Conservation (phyloP, 2,329 filamentous ascomycete species). For the Sporothrix mexicana region DNA sequence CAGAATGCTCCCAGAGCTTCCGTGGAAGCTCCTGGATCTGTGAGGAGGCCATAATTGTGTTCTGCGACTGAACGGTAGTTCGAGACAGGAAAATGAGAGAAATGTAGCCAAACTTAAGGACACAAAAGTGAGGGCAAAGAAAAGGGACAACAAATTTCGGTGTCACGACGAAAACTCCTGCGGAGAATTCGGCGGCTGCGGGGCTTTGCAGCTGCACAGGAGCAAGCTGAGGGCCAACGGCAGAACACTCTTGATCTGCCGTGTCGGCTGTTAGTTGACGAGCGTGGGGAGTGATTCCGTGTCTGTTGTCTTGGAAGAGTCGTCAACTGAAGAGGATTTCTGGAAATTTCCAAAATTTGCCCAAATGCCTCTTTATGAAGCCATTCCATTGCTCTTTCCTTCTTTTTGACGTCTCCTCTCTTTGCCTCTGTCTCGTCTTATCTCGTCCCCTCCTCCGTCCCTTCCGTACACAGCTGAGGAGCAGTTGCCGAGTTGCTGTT, state of each 20-base stretch:
- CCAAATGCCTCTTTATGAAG: not conserved
- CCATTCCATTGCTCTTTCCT: not conserved
- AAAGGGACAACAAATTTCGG: not conserved
- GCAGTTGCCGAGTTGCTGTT: not conserved
- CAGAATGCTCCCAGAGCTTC: constrained; percentile 72
- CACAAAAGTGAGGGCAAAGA: not conserved
- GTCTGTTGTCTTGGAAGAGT: not conserved
- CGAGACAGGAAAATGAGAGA: not conserved
- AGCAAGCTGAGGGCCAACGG: not conserved
- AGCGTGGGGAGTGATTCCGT: constrained; percentile 3
- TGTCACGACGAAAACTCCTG: constrained; percentile 2
- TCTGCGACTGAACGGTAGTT: not conserved
- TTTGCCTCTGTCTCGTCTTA: not conserved
- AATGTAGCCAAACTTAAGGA: not conserved
- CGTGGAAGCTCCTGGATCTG: constrained; percentile 49
- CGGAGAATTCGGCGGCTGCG: not conserved
- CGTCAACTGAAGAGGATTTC: not conserved
- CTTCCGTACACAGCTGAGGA: constrained; percentile 2
- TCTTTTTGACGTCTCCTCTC: not conserved
- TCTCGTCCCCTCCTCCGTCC: not conserved
- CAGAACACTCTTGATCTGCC: constrained; percentile 7
- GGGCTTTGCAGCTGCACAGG: not conserved
- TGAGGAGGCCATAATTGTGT: constrained; percentile 31
- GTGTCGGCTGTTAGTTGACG: constrained; percentile 11
- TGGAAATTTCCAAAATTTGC: too few species aligned